Percentiles rank a stretch among this genome's conserved stretches.
Evolutionary conservation across 768 basidiomycete genomes (phyloP).

Genomic region (Neoboletus brunneissimus): DNA sequence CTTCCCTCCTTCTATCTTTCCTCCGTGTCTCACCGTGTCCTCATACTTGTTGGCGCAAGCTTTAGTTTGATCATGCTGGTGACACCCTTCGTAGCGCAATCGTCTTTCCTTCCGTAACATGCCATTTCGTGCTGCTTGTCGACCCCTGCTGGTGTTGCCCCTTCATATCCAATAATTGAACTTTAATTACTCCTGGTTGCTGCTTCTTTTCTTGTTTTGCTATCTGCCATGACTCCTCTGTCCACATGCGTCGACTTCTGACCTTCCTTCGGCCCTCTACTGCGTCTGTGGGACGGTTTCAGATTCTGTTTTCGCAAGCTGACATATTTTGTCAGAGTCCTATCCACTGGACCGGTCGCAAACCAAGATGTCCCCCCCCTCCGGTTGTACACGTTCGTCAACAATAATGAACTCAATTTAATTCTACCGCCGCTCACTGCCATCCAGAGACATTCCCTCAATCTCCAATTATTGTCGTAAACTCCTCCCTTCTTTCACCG

Average conservation of each 20-base stretch:
- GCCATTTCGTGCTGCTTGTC: constrained; percentile 8
- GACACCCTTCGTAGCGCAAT: not conserved
- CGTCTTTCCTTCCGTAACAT: constrained; percentile 1
- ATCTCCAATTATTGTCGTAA: constrained; percentile 24
- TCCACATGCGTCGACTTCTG: constrained; percentile 8
- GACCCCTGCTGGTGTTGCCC: constrained; percentile 8
- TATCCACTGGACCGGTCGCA: not conserved
- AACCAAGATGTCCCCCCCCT: not conserved
- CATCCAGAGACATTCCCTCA: constrained; percentile 8
- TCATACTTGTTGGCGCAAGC: constrained; percentile 14
- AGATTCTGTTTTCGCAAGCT: constrained; percentile 3
- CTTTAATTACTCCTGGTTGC: constrained; percentile 12
- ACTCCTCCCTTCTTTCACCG: constrained; percentile 2
- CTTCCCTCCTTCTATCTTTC: constrained; percentile 13
- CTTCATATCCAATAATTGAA: constrained; percentile 30
- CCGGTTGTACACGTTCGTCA: not conserved
- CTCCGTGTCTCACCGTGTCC: not conserved
- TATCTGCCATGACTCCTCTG: not conserved
- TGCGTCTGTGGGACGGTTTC: constrained; percentile 5
- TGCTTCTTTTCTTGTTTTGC: constrained; percentile 3
- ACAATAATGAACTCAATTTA: constrained; percentile 9
- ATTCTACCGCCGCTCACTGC: constrained; percentile 4
- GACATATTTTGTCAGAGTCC: not conserved
- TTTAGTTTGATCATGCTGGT: constrained; percentile 20
- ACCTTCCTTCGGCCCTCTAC: not conserved